phyloP scores from a whole-genome alignment of 2,329 filamentous ascomycete species.

The Trichoderma breve region DNA sequence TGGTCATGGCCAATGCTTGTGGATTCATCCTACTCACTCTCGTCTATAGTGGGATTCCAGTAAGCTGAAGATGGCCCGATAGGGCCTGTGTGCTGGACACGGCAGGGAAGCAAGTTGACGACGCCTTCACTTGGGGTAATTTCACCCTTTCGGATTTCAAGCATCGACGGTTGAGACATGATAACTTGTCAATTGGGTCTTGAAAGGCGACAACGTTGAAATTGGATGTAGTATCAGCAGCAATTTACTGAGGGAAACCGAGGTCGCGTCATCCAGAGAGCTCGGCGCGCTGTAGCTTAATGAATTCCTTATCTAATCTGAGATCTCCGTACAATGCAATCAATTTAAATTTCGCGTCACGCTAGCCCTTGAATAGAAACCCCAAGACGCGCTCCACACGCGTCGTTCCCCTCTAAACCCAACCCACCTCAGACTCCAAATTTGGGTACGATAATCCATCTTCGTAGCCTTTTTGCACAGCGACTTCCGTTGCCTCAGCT shows the following conservation, averaged over 20 bases:
- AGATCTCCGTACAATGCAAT: slow-evolving; percentile 32
- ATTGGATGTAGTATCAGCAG: neutral
- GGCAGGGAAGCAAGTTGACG: slow-evolving; percentile 76
- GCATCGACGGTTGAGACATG: slow-evolving; percentile 46
- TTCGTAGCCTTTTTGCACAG: neutral
- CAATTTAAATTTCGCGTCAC: slow-evolving; percentile 40
- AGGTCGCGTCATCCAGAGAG: neutral
- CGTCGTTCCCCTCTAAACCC: slow-evolving; percentile 21
- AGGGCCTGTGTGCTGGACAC: slow-evolving; percentile 72
- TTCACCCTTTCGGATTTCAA: slow-evolving; percentile 36
- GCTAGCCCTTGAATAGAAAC: slow-evolving; percentile 24
- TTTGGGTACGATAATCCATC: neutral
- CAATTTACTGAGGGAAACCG: neutral
- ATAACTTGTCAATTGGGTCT: neutral
- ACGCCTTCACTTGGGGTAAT: slow-evolving; percentile 40
- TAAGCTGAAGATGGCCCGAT: slow-evolving; percentile 62
- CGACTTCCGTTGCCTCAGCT: neutral
- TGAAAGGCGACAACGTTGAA: neutral
- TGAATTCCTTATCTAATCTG: slow-evolving; percentile 3
- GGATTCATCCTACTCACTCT: neutral
- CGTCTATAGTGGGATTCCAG: slow-evolving; percentile 62
- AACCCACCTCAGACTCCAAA: slow-evolving; percentile 5
- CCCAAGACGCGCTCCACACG: slow-evolving; percentile 33
- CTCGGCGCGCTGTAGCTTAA: neutral
- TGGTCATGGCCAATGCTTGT: neutral